These are phyloP conservation scores for Sphagnum fallax DNA, from an alignment of 228 moss, liverwort and hornwort genomes.

Conservation along the genomic window DNA sequence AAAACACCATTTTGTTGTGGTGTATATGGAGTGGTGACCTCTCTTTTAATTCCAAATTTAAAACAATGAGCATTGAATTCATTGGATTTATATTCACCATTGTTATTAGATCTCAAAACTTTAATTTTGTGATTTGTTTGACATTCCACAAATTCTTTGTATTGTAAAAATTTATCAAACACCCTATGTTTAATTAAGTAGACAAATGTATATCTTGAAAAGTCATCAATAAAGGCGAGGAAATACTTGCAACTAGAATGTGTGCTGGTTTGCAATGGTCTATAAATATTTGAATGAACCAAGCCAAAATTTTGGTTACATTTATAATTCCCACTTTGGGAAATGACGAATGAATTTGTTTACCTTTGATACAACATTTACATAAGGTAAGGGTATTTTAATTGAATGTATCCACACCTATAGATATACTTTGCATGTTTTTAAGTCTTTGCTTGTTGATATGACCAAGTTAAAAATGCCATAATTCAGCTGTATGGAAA, in stretches of 20 bases:
- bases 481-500: not conserved
- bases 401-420: not conserved
- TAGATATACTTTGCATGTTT: no score
- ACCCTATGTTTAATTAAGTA: not conserved
- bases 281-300: not conserved
- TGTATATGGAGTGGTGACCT: not conserved
- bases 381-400: not conserved
- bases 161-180: not conserved
- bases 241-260: not conserved
- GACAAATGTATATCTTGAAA: not conserved
- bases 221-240: not conserved
- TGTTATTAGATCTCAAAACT: not conserved
- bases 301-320: not conserved
- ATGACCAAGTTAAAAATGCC: not conserved
- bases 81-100: not conserved
- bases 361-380: not conserved
- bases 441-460: not conserved
- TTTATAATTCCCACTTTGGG: not conserved
- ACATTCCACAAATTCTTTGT: not conserved
- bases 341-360: not conserved
- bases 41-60: not conserved
- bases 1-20: not conserved
- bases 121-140: not conserved
- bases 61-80: not conserved
- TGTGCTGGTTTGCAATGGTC: not conserved